Evolutionary conservation across 2,329 filamentous ascomycete genomes (phyloP).

Genomic region (Colletotrichum tamarilloi): DNA sequence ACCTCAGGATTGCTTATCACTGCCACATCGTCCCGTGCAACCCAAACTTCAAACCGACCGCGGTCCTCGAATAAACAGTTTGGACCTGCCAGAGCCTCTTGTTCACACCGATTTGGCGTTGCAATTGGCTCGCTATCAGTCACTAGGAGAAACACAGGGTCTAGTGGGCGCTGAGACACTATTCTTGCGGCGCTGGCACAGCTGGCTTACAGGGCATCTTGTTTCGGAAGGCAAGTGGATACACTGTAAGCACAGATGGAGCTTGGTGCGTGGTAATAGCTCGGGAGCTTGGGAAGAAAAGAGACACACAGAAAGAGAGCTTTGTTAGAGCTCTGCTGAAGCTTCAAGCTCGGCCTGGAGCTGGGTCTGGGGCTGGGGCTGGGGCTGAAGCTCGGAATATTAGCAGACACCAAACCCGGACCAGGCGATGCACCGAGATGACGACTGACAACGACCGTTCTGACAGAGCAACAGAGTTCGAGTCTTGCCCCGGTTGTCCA

Average conservation of each 20-base stretch:
- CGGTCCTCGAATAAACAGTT: constrained; percentile 14
- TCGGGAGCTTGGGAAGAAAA: background rate
- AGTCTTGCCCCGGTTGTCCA: background rate
- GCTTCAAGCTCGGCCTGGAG: background rate
- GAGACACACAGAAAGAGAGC: background rate
- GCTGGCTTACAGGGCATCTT: constrained; percentile 9
- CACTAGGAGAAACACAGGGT: constrained; percentile 5
- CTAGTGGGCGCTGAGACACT: constrained; percentile 7
- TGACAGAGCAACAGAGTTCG: constrained; percentile 25
- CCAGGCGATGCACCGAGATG: constrained; percentile 23
- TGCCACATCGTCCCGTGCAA: constrained; percentile 17
- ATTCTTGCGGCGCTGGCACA: constrained; percentile 12
- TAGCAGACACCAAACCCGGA: background rate
- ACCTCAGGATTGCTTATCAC: constrained; percentile 23
- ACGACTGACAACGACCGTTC: constrained; percentile 8
- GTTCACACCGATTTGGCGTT: background rate
- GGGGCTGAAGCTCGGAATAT: constrained; percentile 8
- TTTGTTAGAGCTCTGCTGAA: background rate
- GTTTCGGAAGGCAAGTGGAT: constrained; percentile 30
- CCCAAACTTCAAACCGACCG: constrained; percentile 5
- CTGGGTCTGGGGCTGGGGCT: constrained; percentile 4
- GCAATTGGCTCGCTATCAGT: constrained; percentile 5
- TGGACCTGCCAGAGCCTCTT: background rate
- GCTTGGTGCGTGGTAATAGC: background rate
- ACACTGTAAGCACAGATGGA: background rate